Percentiles rank a stretch among this genome's conserved stretches.
Conservation (phyloP, 2,329 filamentous ascomycete genomes). For the Stylonectria norvegica region DNA sequence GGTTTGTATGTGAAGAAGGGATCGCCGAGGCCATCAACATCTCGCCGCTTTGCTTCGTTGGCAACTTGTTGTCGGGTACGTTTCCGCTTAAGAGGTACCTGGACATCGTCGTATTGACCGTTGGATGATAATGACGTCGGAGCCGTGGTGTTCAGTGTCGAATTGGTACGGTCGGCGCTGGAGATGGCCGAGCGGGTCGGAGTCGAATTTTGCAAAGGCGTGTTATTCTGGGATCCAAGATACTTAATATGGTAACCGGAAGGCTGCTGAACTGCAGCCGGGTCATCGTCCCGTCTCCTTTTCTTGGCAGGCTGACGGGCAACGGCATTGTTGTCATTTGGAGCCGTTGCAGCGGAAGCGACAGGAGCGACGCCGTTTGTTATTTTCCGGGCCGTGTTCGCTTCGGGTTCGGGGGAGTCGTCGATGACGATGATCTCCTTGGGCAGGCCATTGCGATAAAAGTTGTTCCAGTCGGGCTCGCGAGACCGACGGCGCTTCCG, state of each 20-base stretch:
- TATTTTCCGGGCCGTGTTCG: conserved; percentile 40
- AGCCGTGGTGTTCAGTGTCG: conserved; percentile 78
- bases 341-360: conserved; percentile 23
- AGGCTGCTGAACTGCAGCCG: conserved; percentile 49
- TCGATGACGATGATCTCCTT: conserved; percentile 85
- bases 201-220: conserved; percentile 64
- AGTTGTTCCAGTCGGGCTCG: conserved; percentile 73
- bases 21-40: conserved; percentile 67
- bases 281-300: conserved; percentile 67
- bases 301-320: conserved; percentile 60
- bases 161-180: conserved; percentile 80
- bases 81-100: conserved; percentile 85
- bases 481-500: conserved; percentile 57
- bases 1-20: conserved; percentile 78
- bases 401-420: conserved; percentile 62
- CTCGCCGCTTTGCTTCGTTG: conserved; percentile 76
- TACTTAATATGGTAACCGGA: conserved; percentile 69
- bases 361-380: conserved; percentile 32
- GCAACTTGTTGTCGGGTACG: conserved; percentile 77
- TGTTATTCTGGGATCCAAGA: conserved; percentile 68
- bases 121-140: conserved; percentile 72
- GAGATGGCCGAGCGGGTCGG: conserved; percentile 70
- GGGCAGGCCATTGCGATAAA: conserved; percentile 79
- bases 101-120: conserved; percentile 60
- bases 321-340: not conserved